phyloP scores from a whole-genome alignment of 305 asterid genomes.

The Fraxinus baroniana region DNA sequence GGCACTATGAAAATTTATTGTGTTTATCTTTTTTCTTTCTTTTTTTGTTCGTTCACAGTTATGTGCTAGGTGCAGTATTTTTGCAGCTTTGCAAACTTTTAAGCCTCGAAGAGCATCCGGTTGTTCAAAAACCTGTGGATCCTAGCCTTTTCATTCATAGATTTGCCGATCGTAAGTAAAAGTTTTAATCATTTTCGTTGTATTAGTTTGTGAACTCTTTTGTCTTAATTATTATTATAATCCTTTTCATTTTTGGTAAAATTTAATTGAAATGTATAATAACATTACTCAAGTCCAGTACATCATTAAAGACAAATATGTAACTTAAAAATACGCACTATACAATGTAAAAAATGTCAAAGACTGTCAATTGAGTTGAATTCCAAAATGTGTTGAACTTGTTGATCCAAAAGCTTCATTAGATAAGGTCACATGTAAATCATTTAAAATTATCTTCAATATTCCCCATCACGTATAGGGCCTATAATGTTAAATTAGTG shows the following conservation, averaged over 20 bases:
- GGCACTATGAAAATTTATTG: conserved; percentile 9
- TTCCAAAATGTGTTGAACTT: background rate
- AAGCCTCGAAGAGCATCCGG: conserved; percentile 65
- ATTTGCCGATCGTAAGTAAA: conserved; percentile 63
- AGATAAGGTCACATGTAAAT: background rate
- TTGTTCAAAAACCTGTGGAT: conserved; percentile 78
- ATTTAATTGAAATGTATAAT: conserved; percentile 7
- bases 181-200: conserved; percentile 13
- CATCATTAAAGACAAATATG: background rate
- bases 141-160: conserved; percentile 92
- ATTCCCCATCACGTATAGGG: background rate
- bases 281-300: conserved; percentile 4
- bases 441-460: background rate
- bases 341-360: conserved; percentile 2
- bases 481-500: background rate
- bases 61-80: conserved; percentile 83
- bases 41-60: conserved; percentile 43
- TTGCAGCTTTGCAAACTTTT: conserved; percentile 80
- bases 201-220: conserved; percentile 4
- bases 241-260: background rate
- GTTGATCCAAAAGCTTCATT: background rate
- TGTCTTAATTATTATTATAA: background rate
- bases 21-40: background rate
- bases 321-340: background rate
- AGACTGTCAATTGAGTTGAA: conserved; percentile 7